Percentiles rank a stretch among this genome's conserved stretches.
Conservation (phyloP, 1,284 basidiomycete genomes). For the Trametes hirsuta region DNA sequence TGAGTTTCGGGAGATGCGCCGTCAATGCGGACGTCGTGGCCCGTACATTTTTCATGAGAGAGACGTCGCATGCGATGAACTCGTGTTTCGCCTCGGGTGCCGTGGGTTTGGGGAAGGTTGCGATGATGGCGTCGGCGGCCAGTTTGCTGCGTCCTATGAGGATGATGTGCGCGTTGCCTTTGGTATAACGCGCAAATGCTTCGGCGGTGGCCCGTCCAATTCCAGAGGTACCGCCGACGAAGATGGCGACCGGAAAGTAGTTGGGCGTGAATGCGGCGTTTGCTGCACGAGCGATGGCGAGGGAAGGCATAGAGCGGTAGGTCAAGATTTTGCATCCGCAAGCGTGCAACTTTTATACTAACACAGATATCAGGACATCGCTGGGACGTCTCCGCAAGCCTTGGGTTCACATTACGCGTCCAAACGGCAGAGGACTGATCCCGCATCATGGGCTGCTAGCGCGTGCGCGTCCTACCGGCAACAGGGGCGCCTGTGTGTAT, state of each 20-base stretch:
- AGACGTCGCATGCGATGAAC: conserved; percentile 41
- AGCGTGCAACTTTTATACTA: too few relatives aligned
- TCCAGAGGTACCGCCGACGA: conserved; percentile 42
- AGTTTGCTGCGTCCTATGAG: conserved; percentile 40
- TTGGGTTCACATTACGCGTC: too few relatives aligned
- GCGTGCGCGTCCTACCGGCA: too few relatives aligned
- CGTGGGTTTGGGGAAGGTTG: conserved; percentile 33
- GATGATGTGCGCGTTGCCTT: conserved; percentile 41
- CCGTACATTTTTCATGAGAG: conserved; percentile 39
- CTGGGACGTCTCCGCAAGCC: too few relatives aligned
- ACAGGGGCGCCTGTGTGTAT: too few relatives aligned
- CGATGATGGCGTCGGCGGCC: conserved; percentile 41
- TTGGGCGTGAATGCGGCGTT: conserved; percentile 22
- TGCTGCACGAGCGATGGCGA: conserved; percentile 16
- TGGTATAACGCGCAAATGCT: conserved; percentile 36
- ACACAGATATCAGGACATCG: too few relatives aligned
- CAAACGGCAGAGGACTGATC: too few relatives aligned
- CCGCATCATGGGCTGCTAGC: too few relatives aligned
- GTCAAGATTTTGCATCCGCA: too few relatives aligned
- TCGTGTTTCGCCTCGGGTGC: conserved; percentile 32
- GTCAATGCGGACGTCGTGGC: conserved; percentile 31
- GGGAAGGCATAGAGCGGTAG: conserved; percentile 18
- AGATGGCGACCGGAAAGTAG: conserved; percentile 37
- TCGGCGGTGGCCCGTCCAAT: conserved; percentile 39
- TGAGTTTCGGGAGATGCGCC: conserved; percentile 35